These are phyloP conservation scores for Yamadazyma siamensis DNA, from an alignment of 1,139 yeast genomes.

Conservation along the genomic window DNA sequence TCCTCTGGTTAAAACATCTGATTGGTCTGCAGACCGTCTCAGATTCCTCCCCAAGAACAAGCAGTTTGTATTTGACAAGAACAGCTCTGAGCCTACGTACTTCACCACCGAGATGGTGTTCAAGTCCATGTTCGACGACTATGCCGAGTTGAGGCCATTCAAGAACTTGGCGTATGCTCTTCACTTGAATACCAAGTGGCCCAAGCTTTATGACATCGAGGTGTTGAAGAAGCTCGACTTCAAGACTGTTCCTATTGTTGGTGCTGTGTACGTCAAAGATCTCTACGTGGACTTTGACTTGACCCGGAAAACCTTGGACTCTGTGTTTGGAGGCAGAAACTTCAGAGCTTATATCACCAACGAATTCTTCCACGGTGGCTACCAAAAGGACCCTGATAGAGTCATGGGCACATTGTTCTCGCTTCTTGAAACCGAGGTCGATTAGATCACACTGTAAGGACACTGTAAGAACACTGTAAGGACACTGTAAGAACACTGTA, in stretches of 20 bases:
- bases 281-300: conserved; percentile 52
- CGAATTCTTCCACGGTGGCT: conserved; percentile 53
- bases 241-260: conserved; percentile 46
- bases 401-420: conserved; percentile 40
- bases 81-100: conserved; percentile 23
- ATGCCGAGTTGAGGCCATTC: conserved; percentile 37
- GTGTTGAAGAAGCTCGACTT: conserved; percentile 25
- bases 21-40: conserved; percentile 50
- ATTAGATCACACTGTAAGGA: no score
- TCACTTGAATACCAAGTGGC: conserved; percentile 42
- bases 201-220: conserved; percentile 35
- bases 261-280: conserved; percentile 49
- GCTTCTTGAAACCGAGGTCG: conserved; percentile 42
- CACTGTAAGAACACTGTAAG: no score
- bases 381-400: conserved; percentile 38
- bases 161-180: conserved; percentile 39
- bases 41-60: conserved; percentile 25
- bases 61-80: conserved; percentile 20
- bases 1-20: conserved; percentile 16
- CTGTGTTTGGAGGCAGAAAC: conserved; percentile 27
- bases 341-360: conserved; percentile 44
- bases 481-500: no score
- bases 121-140: conserved; percentile 49
- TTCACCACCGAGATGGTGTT: conserved; percentile 62
- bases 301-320: conserved; percentile 30